A percentile compares a stretch with the other conserved stretches of the same genome.
Conservation (phyloP, 2,329 filamentous ascomycete species). For the Penicillium sp. region DNA sequence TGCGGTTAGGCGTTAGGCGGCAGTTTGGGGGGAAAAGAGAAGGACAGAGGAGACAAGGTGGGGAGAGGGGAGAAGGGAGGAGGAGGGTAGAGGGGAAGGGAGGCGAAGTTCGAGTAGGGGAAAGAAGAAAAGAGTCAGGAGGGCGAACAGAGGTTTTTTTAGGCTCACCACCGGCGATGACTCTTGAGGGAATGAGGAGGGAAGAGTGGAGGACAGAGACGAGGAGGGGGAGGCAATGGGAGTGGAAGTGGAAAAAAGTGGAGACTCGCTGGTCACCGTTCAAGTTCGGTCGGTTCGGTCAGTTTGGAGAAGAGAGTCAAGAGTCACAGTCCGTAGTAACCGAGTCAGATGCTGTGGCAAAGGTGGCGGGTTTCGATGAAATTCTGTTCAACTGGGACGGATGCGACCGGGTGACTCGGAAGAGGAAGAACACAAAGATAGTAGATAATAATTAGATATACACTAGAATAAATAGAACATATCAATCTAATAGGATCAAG, state of each 20-base stretch:
- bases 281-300: slow-evolving; percentile 4
- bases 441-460: not conserved
- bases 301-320: not conserved
- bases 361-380: slow-evolving; percentile 4
- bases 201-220: slow-evolving; percentile 7
- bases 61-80: slow-evolving; percentile 11
- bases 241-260: slow-evolving; percentile 1
- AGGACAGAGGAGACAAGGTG: slow-evolving; percentile 2
- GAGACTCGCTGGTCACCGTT: not conserved
- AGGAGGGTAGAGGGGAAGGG: not conserved
- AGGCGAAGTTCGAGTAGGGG: slow-evolving; percentile 4
- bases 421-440: not conserved
- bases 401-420: slow-evolving; percentile 13
- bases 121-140: slow-evolving; percentile 18
- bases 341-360: slow-evolving; percentile 5
- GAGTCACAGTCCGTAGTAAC: not conserved
- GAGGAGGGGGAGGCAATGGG: slow-evolving; percentile 12
- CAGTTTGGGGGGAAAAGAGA: slow-evolving; percentile 9
- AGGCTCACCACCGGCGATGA: slow-evolving; percentile 25
- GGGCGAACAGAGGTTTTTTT: slow-evolving; percentile 19
- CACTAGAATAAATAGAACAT: no score
- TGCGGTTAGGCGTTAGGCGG: slow-evolving; percentile 9
- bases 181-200: slow-evolving; percentile 16
- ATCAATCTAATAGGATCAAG: not conserved
- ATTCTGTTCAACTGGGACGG: not conserved